Base-by-base conservation (phyloP, 2,329 filamentous ascomycete genomes). In the Epichloe amarillans region DNA sequence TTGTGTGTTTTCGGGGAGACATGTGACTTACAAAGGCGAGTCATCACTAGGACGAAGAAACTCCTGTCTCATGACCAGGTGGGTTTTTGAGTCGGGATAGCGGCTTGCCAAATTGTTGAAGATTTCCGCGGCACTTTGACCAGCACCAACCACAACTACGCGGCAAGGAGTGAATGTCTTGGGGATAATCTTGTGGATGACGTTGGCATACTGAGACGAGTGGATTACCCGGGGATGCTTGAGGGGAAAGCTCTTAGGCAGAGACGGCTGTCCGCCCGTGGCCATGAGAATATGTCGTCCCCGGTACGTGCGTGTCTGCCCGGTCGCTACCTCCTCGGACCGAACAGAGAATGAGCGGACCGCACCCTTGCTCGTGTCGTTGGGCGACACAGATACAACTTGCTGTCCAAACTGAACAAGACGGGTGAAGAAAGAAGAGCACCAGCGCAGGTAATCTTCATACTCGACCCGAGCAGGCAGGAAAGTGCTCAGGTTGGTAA, bases 401-500 rank as follows among this genome's bases (percentile, higher is more conserved):
- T 94, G 85, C 59, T 84, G 82, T 53, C 79, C 77, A 64, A 96
- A 97, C 46, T 75, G 75, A 46, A 94, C 86, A 43, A 81, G 67
- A 43, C 77, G 72, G 42, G 84, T 77, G 62, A 97, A 97, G 63
- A 83, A 83, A 53, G 78, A 73, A 12, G 91, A 86, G 64, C 88
- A 95, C 91, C 91, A 97, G 54, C 84, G 79, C 67, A 97, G 83
- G 69, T 97, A 97, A 67, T 95, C 90, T 65, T 96, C 90, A 62
- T 94, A 97, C 70, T 97, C 91, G 54, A 84, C 74, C 26, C 91
- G 80, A 33, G 87, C 82, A 0, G 91, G 91, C 35, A 94, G 69
- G 70, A 96, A 96, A 0, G 91, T 96, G 61, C 80, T 77, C 46
- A 97, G 71, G 69, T 97, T 97, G 59, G 86, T 89, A 62, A 97